Conservation (phyloP, 257 asterid species). For the Gardenia jasminoides region DNA sequence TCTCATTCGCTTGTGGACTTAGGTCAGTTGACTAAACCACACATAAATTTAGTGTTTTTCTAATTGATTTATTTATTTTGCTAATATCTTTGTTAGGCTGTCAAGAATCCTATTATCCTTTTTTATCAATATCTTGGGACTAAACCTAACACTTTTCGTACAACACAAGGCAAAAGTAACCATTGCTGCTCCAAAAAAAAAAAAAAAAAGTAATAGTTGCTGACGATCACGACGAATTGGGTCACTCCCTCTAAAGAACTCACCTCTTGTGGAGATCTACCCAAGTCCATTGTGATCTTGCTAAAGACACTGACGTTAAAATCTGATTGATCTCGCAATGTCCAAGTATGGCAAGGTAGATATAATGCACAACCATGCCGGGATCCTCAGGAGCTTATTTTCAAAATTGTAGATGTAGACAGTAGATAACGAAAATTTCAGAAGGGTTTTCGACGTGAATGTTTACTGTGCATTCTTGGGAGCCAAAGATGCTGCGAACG, state of each 20-base stretch:
- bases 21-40: no score
- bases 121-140: no score
- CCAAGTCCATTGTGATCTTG: constrained; percentile 69
- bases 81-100: no score
- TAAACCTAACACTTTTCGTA: no score
- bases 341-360: constrained; percentile 54
- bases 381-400: constrained; percentile 53
- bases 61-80: no score
- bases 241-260: constrained; percentile 39
- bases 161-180: constrained; percentile 69
- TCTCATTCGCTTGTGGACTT: no score
- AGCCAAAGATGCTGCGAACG: constrained; percentile 70
- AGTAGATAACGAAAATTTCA: constrained; percentile 59
- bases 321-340: constrained; percentile 42
- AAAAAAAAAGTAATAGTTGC: no score
- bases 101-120: no score
- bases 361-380: constrained; percentile 85
- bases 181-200: no score
- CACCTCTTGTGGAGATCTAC: constrained; percentile 25
- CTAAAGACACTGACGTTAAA: constrained; percentile 43
- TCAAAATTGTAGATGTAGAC: constrained; percentile 45
- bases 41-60: no score
- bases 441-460: constrained; percentile 63
- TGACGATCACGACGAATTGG: constrained; percentile 68
- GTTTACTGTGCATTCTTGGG: constrained; percentile 68